Conservation (phyloP, 345 rosid species). For the Punica granatum region DNA sequence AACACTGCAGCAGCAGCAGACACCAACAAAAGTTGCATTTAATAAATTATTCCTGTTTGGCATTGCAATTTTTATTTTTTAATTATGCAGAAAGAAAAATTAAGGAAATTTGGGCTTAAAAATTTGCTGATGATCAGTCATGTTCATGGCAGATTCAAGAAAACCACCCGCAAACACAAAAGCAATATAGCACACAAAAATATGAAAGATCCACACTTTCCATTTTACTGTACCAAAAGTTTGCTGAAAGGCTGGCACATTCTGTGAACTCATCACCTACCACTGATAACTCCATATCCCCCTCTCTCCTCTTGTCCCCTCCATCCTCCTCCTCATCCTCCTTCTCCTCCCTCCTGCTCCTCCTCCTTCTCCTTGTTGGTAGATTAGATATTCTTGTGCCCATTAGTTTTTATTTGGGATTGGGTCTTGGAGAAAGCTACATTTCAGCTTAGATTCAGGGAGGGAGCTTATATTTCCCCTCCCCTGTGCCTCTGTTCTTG, state of each 20-base stretch:
- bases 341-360: conserved; percentile 7
- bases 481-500: conserved; percentile 3
- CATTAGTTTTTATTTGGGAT: conserved; percentile 21
- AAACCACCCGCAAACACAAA: not conserved
- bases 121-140: conserved; percentile 2
- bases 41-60: not conserved
- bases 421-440: conserved; percentile 55
- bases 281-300: conserved; percentile 70
- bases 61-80: not conserved
- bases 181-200: too few relatives aligned
- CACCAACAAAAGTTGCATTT: not conserved
- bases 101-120: not conserved
- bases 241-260: conserved; percentile 2
- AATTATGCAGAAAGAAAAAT: not conserved
- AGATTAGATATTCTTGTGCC: conserved; percentile 8
- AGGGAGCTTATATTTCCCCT: conserved; percentile 12
- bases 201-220: not conserved
- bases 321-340: conserved; percentile 1
- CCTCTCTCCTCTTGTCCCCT: conserved; percentile 13
- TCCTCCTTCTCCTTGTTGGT: conserved; percentile 1
- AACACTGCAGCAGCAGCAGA: not conserved
- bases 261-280: conserved; percentile 43
- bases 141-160: conserved; percentile 5
- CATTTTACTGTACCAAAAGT: not conserved
- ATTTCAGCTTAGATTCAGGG: conserved; percentile 54